Conservation (phyloP, 306 rosid species). For the Cucurbita maxima region DNA sequence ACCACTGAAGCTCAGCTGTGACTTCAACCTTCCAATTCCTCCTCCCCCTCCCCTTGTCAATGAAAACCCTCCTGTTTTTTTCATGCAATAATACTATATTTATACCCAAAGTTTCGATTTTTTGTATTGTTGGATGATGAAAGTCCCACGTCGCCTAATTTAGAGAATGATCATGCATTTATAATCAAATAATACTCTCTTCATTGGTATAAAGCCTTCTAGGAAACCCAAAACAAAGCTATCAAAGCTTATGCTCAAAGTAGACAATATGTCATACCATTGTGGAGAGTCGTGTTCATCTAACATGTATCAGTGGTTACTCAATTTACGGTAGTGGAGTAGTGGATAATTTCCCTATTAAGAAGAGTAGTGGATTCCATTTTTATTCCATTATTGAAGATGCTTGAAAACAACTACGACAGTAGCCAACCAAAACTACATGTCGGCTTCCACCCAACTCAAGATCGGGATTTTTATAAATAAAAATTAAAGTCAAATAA, state of each 20-base stretch:
- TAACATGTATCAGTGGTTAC: too few relatives aligned
- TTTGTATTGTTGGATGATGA: too few relatives aligned
- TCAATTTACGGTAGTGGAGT: not conserved
- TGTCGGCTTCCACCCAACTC: not conserved
- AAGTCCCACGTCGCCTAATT: too few relatives aligned
- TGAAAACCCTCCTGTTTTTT: slow-evolving; percentile 46
- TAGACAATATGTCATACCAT: too few relatives aligned
- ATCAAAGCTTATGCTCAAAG: too few relatives aligned
- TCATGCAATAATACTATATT: too few relatives aligned
- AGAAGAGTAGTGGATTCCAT: not conserved
- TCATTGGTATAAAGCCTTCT: too few relatives aligned
- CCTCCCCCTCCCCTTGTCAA: slow-evolving; percentile 47
- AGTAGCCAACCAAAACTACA: not conserved
- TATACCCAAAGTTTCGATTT: too few relatives aligned
- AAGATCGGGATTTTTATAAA: not conserved
- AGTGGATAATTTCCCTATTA: not conserved
- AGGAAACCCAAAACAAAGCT: too few relatives aligned
- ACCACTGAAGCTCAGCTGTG: slow-evolving; percentile 57
- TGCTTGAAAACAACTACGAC: not conserved
- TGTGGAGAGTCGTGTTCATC: too few relatives aligned
- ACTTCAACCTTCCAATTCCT: slow-evolving; percentile 42
- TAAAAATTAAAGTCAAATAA: not conserved
- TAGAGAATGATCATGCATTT: too few relatives aligned
- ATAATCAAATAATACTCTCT: too few relatives aligned
- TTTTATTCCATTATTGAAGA: not conserved